phyloP scores from a whole-genome alignment of 495 filamentous ascomycete genomes.

The Schizothecium vesticola region DNA sequence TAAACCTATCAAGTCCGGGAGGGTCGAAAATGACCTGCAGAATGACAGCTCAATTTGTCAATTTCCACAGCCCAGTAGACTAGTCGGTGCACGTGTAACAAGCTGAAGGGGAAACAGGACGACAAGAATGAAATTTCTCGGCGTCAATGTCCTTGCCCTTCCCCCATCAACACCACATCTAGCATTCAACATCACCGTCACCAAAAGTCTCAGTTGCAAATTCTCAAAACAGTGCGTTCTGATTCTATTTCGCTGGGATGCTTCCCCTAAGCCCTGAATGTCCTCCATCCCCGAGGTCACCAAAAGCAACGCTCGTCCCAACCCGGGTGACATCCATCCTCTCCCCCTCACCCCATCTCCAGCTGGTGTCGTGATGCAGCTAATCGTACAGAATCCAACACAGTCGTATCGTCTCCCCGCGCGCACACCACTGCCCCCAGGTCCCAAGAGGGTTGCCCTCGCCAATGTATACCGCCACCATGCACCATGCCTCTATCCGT shows the following conservation, averaged over 20 bases:
- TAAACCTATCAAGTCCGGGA: neutral
- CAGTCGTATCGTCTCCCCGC: neutral
- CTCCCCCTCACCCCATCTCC: neutral
- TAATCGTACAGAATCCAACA: neutral
- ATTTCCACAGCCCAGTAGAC: neutral
- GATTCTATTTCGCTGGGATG: neutral
- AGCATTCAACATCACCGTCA: too few relatives aligned
- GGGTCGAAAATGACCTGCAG: neutral
- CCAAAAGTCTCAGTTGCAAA: neutral
- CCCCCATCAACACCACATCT: neutral
- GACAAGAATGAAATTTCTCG: neutral
- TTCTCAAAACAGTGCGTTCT: neutral
- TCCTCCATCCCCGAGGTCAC: neutral
- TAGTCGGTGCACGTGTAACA: neutral
- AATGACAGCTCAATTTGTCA: conserved; percentile 1
- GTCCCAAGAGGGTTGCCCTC: neutral
- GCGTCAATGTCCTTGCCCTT: too few relatives aligned
- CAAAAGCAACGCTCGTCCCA: neutral
- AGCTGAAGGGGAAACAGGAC: neutral
- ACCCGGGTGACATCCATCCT: neutral
- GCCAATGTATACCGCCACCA: neutral
- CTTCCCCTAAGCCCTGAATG: neutral
- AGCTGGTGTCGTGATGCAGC: neutral
- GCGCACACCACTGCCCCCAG: neutral
- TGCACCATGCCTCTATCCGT: neutral